phyloP scores from a whole-genome alignment of 352 stramenopile species.

The Phytophthora quininea region DNA sequence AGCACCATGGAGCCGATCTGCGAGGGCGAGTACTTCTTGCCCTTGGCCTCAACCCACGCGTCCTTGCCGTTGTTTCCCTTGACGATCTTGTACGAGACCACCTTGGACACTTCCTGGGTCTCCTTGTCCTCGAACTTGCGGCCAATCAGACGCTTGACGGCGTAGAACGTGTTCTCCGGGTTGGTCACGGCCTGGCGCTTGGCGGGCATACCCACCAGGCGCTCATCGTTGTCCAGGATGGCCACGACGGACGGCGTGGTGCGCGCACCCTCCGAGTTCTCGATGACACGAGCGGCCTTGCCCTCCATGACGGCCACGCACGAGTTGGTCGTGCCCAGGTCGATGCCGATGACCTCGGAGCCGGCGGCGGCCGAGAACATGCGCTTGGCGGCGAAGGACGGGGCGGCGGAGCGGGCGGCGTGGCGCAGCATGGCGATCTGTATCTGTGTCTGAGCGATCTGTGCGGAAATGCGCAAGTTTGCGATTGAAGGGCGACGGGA shows the following conservation, averaged over 20 bases:
- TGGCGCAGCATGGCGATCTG: constrained; percentile 32
- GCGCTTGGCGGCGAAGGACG: constrained; percentile 37
- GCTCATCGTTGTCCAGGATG: constrained; percentile 44
- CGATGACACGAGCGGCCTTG: not conserved
- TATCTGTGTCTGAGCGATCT: constrained; percentile 5
- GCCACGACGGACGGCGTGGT: not conserved
- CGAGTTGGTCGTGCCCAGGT: not conserved
- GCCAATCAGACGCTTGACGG: not conserved
- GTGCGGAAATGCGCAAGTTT: constrained; percentile 41
- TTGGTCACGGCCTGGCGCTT: not conserved
- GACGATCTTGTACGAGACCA: not conserved
- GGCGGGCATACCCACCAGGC: not conserved
- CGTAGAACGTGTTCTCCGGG: not conserved
- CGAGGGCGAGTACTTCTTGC: not conserved
- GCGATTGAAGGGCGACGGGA: constrained; percentile 32
- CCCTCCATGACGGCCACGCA: not conserved
- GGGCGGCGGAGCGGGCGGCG: constrained; percentile 20
- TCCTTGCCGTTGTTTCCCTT: not conserved
- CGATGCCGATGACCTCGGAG: constrained; percentile 47
- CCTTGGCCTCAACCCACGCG: not conserved
- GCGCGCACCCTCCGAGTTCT: not conserved
- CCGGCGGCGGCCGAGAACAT: constrained; percentile 58
- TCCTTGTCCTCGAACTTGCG: not conserved
- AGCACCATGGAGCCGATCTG: not conserved
- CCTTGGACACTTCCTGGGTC: not conserved